A percentile compares a stretch with the other conserved stretches of the same genome.
These are phyloP conservation scores for Micractinium conductrix DNA, from an alignment of 139 green algal species.

Conservation along the genomic window DNA sequence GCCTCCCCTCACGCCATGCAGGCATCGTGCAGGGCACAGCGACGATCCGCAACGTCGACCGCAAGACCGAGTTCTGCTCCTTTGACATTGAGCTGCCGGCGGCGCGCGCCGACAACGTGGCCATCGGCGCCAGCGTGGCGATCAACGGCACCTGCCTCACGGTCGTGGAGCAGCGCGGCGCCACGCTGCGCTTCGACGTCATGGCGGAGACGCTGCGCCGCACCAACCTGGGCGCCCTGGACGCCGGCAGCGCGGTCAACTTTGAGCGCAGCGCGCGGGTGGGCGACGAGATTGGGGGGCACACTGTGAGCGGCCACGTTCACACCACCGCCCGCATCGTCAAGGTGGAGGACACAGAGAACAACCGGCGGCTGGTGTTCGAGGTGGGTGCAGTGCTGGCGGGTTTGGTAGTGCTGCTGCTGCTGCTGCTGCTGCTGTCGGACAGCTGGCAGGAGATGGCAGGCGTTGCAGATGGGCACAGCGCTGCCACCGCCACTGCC, in stretches of 20 bases:
- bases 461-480: no score
- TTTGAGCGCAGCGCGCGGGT: slow-evolving; percentile 76
- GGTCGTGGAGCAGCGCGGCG: slow-evolving; percentile 46
- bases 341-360: slow-evolving; percentile 63
- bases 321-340: slow-evolving; percentile 74
- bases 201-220: slow-evolving; percentile 92
- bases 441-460: slow-evolving; percentile 49
- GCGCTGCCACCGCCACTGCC: no score
- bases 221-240: slow-evolving; percentile 88
- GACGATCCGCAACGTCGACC: slow-evolving; percentile 55
- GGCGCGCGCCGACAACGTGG: slow-evolving; percentile 53
- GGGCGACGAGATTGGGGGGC: slow-evolving; percentile 95
- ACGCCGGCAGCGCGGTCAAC: slow-evolving; percentile 72
- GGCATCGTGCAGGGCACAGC: slow-evolving; percentile 94
- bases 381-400: no score
- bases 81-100: slow-evolving; percentile 80
- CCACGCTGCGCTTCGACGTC: slow-evolving; percentile 84
- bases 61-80: slow-evolving; percentile 61
- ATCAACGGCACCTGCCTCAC: slow-evolving; percentile 97
- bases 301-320: slow-evolving; percentile 93
- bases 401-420: no score
- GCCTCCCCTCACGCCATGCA: slow-evolving; percentile 1
- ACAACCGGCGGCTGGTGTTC: slow-evolving; percentile 85
- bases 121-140: slow-evolving; percentile 87
- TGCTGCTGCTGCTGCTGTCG: neutral